Evolutionary conservation across 441 rosid species (phyloP), one percentile per base, ranked within the genome.

Genomic region (Euphorbia celastroides): DNA sequence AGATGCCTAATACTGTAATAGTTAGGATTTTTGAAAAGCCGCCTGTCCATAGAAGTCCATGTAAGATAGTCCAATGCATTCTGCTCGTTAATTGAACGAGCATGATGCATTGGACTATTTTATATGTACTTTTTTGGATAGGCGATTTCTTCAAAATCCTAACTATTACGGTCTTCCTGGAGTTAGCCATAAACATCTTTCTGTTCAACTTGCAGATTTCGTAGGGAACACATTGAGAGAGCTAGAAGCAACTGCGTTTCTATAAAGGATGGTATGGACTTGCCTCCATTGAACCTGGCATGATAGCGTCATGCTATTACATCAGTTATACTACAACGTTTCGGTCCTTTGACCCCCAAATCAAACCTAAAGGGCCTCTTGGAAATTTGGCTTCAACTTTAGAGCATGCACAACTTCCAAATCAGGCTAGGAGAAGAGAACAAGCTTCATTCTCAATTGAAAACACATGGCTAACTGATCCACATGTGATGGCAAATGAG

Each of bases 141-240:
- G 93, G 83, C 85, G 99, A 83, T 84, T 89, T 68, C 75, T 96
- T 23, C 92, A 94, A 78, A 94, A 94, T 70, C 99, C 98, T 41
- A 92, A 92, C 75, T 94, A 88, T 83, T 94, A 92, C 86, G 86
- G 89, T 77, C 98, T 94, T 42, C 99, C 88, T 81, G 97, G 98
- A 59, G 91, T 88, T 26, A 82, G 91, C 78, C 90, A 88, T 74
- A 80, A 91, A 81, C 99, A 94, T 84, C 94, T 94, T 36, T 94
- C 99, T 42, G 99, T 92, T 80, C 98, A 92, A 80, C 94, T 89
- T 27, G 92, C 98, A 0, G 98, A 88, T 84, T 91, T 92, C 58
- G 96, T 89, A 59, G 99, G 89, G 83, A 83, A 81, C 71, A 89
- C 98, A 32, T 70, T 89, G 79, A 78, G 81, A 73, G 88, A 88